These are phyloP conservation scores for Lactarius indigo DNA, from an alignment of 768 basidiomycete genomes.

Conservation along the genomic window DNA sequence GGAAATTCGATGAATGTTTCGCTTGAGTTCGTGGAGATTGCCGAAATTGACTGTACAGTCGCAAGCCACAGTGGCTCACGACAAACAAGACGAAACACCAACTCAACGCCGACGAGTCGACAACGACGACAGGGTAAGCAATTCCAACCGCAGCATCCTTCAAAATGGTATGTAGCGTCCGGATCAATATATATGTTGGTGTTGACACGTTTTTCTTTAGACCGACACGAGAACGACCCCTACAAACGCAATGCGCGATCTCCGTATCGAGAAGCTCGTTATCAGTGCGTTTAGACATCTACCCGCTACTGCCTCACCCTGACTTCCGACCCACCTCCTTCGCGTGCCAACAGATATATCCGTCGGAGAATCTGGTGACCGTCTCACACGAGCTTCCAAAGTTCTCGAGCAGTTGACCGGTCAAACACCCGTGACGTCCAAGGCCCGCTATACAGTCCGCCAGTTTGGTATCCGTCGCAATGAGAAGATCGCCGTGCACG, in stretches of 20 bases:
- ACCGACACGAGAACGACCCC: conserved; percentile 87
- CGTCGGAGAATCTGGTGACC: conserved; percentile 99
- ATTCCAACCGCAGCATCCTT: too few species aligned
- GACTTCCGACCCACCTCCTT: conserved; percentile 7
- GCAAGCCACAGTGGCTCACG: background rate
- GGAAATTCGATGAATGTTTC: background rate
- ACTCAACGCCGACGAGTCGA: background rate
- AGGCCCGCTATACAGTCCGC: conserved; percentile 99
- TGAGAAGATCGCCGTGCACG: conserved; percentile 99
- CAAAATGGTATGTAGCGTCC: background rate
- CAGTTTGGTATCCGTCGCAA: conserved; percentile 99
- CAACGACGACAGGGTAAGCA: background rate
- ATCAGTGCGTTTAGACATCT: conserved; percentile 75
- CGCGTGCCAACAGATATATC: conserved; percentile 75
- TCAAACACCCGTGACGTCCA: conserved; percentile 98
- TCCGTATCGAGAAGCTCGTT: conserved; percentile 97
- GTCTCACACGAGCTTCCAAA: conserved; percentile 97
- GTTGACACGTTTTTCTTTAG: conserved; percentile 36
- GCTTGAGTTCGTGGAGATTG: background rate
- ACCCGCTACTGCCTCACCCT: conserved; percentile 9
- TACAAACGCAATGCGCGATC: conserved; percentile 95
- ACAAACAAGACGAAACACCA: conserved; percentile 2
- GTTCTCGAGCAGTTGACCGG: conserved; percentile 99
- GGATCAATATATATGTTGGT: background rate
- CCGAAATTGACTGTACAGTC: background rate